Base-by-base conservation (phyloP, 371 early-diverging fungal genomes). In the Mortierella sp. region DNA sequence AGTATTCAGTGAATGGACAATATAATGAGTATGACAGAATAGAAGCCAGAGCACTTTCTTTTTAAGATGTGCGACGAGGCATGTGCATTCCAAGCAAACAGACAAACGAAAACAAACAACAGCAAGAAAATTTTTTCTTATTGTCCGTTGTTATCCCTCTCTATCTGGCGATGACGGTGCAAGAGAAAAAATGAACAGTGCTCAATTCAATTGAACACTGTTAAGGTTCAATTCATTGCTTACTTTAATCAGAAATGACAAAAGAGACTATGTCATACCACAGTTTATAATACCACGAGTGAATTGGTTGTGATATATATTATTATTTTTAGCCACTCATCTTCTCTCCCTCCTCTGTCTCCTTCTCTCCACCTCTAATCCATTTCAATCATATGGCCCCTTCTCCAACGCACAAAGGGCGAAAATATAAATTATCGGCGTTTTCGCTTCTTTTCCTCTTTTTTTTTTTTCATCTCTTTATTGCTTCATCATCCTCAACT, bases 401-500 rank as follows among this genome's bases (percentile, higher is more conserved):
- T 21, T 63, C 65, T 35, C 35, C 32, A 3, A 27, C 27, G 12
- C 60, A 58, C 12, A 32, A 65, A 49, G 18, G 51, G 51, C 51
- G 51, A 51, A 68, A 38, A 74, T 55, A 74, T 74, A 58, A 55
- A 74, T 21, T 24, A 11, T 10, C 27, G 3, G 27, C 55, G 18
- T 21, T 54, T 55, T 55, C 29, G 41, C 58, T 56, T 38, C 29
- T 27, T 46, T 72, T 72, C 8, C 72, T 11, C 2, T 1, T 21
- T 46, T 72, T 72, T 72, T 49, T 72, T 72, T 51, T 51, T 16
- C 51, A 41, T 68, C 68, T 72, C 51, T 21, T 46, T 54, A 32
- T 49, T 54, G 24, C 38, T 46, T 16, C 46, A n/a, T 44, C 71
- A 71, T 71, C 71, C n/a, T 71, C 16, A 41, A 18, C 18, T 32